Evolutionary conservation across 176 grass and related monocot species (phyloP).

Genomic region (Eleusine indica): DNA sequence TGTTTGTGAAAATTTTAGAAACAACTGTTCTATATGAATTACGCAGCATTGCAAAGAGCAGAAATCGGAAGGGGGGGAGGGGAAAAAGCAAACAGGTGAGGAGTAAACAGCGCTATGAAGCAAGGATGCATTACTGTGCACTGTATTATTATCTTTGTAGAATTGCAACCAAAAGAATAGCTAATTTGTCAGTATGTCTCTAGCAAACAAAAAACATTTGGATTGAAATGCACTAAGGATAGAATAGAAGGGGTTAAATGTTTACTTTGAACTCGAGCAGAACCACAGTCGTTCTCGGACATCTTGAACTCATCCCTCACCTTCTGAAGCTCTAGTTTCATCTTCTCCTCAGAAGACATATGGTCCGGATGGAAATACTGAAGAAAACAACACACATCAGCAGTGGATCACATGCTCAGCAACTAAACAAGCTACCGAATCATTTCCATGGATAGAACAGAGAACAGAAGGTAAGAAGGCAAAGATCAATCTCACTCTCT

Average conservation of each 20-base stretch:
- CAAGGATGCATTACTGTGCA: not conserved
- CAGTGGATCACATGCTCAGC: not conserved
- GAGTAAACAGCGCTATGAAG: not conserved
- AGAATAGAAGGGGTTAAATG: not conserved
- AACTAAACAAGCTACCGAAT: not conserved
- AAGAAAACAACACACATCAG: constrained; percentile 28
- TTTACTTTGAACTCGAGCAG: constrained; percentile 88
- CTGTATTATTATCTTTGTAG: not conserved
- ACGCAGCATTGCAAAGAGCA: no score
- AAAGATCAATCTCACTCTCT: constrained; percentile 61
- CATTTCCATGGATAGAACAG: not conserved
- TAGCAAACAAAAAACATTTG: not conserved
- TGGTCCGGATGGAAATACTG: constrained; percentile 97
- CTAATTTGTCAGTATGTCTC: constrained; percentile 6
- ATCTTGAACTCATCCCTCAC: constrained; percentile 96
- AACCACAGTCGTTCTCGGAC: constrained; percentile 92
- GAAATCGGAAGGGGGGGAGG: no score
- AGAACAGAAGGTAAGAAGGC: not conserved
- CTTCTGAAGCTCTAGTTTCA: constrained; percentile 86
- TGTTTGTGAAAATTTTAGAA: no score
- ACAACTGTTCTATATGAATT: no score
- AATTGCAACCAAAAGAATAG: not conserved
- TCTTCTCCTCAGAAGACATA: constrained; percentile 91
- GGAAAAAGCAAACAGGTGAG: not conserved
- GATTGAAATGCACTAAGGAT: not conserved